Conservation (phyloP, 2,329 filamentous ascomycete species). For the Nigrospora sphaerica region DNA sequence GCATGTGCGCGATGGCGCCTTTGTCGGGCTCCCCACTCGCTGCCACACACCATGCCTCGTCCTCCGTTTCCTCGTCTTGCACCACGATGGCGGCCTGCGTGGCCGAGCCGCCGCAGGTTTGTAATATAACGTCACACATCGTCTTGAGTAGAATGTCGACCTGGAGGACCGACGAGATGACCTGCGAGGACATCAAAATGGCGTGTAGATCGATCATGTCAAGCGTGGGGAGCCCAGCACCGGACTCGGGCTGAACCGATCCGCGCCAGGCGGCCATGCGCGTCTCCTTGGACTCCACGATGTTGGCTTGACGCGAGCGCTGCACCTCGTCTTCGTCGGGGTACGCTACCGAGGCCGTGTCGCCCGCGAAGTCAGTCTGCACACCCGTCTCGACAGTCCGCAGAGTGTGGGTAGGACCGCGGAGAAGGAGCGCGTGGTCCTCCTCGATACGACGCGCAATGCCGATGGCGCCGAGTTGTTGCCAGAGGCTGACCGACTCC, state of each 20-base stretch:
- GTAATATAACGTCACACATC: constrained; percentile 74
- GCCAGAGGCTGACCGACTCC: constrained; percentile 61
- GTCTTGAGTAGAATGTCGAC: constrained; percentile 71
- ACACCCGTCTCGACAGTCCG: constrained; percentile 56
- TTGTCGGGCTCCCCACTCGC: constrained; percentile 66
- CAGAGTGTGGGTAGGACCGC: constrained; percentile 51
- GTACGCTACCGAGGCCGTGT: constrained; percentile 45
- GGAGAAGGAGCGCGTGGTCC: constrained; percentile 61
- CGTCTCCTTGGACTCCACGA: constrained; percentile 46
- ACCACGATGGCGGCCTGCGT: constrained; percentile 69
- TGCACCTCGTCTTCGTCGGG: constrained; percentile 33
- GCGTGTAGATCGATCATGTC: constrained; percentile 79
- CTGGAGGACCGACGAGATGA: constrained; percentile 71
- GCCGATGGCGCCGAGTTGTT: constrained; percentile 61
- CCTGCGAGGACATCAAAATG: constrained; percentile 71
- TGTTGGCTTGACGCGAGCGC: constrained; percentile 34
- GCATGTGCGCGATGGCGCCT: constrained; percentile 59
- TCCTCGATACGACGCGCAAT: constrained; percentile 61
- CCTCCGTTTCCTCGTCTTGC: constrained; percentile 54
- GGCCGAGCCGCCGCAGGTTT: constrained; percentile 65
- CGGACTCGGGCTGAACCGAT: constrained; percentile 50
- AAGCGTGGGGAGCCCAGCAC: constrained; percentile 61
- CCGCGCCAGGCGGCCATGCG: constrained; percentile 58
- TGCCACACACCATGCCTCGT: constrained; percentile 62
- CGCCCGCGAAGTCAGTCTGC: constrained; percentile 65